Evolutionary conservation across 2,329 filamentous ascomycete genomes (phyloP).

Genomic region (Coleophoma cylindrospora): DNA sequence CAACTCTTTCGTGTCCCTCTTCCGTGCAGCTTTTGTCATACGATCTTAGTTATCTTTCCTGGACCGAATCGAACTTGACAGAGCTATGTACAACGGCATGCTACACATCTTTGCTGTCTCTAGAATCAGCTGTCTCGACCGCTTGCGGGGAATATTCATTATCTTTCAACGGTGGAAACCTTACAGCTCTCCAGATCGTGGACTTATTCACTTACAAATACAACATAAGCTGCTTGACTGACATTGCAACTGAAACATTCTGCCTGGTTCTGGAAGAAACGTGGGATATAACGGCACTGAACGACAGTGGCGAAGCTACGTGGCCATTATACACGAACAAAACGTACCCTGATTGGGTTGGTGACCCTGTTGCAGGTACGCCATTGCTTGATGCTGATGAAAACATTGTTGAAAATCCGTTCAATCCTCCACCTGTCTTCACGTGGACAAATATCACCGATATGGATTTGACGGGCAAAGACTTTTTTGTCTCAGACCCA

Average conservation of each 20-base stretch:
- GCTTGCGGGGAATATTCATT: no score
- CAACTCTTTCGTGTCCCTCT: no score
- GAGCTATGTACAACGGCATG: no score
- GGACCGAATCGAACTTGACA: no score
- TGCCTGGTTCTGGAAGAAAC: neutral
- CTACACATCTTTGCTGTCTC: no score
- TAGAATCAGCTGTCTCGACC: no score
- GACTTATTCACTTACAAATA: slow-evolving; percentile 17
- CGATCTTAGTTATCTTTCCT: no score
- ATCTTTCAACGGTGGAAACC: no score
- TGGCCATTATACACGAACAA: neutral
- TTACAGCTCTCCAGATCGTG: no score
- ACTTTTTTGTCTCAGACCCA: neutral
- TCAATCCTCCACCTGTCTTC: neutral
- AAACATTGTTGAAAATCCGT: neutral
- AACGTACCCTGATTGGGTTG: neutral
- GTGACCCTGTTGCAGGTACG: neutral
- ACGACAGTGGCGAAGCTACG: slow-evolving; percentile 19
- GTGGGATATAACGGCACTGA: slow-evolving; percentile 16
- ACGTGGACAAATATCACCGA: neutral
- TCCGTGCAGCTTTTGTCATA: no score
- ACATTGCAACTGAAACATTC: neutral
- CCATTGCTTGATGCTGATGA: neutral
- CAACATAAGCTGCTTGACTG: slow-evolving; percentile 2
- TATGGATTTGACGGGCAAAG: no score